These are phyloP conservation scores for Phytopythium montanum DNA, from an alignment of 352 stramenopile genomes.

Conservation along the genomic window DNA sequence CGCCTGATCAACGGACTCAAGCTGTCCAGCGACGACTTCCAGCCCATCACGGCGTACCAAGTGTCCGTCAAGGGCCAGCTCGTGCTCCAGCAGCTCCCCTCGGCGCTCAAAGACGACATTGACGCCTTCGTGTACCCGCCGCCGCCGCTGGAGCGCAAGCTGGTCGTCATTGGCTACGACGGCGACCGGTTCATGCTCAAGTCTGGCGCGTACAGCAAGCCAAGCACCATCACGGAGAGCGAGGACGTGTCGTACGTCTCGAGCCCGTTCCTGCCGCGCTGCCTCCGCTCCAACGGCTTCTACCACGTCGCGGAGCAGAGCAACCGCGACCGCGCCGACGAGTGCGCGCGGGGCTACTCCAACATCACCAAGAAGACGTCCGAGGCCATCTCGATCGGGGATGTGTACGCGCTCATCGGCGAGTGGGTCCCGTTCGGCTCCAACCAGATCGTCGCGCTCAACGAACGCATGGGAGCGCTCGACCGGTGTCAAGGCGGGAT, in stretches of 20 bases:
- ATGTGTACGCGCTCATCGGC: conserved; percentile 95
- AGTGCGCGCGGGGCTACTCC: conserved; percentile 74
- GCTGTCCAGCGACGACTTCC: conserved; percentile 92
- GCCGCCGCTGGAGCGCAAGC: conserved; percentile 32
- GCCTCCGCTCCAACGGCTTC: conserved; percentile 87
- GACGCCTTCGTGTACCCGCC: conserved; percentile 64
- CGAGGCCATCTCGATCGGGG: conserved; percentile 94
- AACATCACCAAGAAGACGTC: conserved; percentile 91
- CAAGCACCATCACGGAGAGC: conserved; percentile 93
- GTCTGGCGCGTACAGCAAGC: conserved; percentile 81
- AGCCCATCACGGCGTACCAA: conserved; percentile 96
- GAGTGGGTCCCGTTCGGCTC: conserved; percentile 98
- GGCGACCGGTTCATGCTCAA: conserved; percentile 74
- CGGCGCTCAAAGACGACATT: conserved; percentile 62
- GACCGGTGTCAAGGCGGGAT: conserved; percentile 96
- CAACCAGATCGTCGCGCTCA: conserved; percentile 97
- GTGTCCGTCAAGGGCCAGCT: conserved; percentile 88
- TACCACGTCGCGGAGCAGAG: conserved; percentile 83
- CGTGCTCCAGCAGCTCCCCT: conserved; percentile 81
- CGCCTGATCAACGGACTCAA: conserved; percentile 93
- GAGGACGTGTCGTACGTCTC: conserved; percentile 98
- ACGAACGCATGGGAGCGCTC: conserved; percentile 95
- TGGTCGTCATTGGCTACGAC: conserved; percentile 55
- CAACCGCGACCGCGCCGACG: conserved; percentile 90
- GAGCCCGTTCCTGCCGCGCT: conserved; percentile 95